These are phyloP conservation scores for Talaromyces adpressus DNA, from an alignment of 495 filamentous ascomycete genomes.

Conservation along the genomic window DNA sequence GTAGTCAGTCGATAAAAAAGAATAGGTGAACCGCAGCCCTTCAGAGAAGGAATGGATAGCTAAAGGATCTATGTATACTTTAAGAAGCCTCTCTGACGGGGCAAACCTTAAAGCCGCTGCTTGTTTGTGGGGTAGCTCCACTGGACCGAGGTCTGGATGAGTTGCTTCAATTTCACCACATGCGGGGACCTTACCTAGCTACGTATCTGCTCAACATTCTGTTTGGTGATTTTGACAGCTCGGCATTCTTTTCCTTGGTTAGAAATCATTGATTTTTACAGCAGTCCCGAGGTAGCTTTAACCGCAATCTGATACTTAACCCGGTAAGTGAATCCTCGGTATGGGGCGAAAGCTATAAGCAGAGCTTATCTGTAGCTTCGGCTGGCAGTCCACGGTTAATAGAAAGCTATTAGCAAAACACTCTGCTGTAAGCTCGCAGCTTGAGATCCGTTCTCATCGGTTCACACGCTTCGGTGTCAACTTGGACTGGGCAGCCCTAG, in stretches of 20 bases:
- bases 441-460: neutral
- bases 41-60: neutral
- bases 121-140: slow-evolving; percentile 2
- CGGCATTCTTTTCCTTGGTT: no score
- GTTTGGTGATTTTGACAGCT: no score
- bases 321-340: neutral
- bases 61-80: neutral
- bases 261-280: no score
- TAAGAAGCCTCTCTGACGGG: neutral
- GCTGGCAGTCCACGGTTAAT: neutral
- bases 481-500: neutral
- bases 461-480: neutral
- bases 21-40: neutral
- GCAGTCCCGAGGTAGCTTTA: neutral
- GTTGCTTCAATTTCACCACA: neutral
- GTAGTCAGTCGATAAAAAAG: neutral
- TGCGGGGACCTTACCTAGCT: neutral
- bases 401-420: neutral
- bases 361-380: neutral
- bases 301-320: neutral
- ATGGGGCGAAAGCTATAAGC: neutral
- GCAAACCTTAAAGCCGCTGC: neutral
- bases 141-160: slow-evolving; percentile 4
- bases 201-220: no score
- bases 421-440: neutral